These are phyloP conservation scores for Plasmodium gonderi DNA, from an alignment of 169 alveolate species.

Conservation along the genomic window DNA sequence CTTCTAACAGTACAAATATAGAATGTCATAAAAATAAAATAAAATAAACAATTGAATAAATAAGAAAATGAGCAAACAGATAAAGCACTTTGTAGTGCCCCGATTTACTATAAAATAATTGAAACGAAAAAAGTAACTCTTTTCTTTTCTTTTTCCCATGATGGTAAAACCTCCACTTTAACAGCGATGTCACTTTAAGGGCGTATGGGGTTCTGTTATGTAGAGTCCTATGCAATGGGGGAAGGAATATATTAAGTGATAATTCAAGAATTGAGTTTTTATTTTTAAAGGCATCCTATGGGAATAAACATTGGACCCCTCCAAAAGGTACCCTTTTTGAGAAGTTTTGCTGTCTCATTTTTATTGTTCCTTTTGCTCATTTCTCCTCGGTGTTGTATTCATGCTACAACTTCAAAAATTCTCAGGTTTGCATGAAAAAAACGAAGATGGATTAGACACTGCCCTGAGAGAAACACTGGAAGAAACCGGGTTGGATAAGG, in stretches of 20 bases:
- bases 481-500: conserved; percentile 79
- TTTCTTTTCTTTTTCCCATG: neutral
- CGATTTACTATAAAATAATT: neutral
- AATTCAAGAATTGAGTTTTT: conserved; percentile 70
- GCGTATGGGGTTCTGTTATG: conserved; percentile 53
- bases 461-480: conserved; percentile 84
- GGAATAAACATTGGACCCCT: conserved; percentile 85
- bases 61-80: neutral
- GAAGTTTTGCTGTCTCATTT: neutral
- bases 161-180: neutral
- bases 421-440: conserved; percentile 81
- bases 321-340: conserved; percentile 78
- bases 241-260: neutral
- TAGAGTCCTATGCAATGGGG: neutral
- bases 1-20: neutral
- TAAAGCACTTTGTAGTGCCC: neutral
- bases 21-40: neutral
- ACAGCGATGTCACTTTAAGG: conserved; percentile 2
- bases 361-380: neutral
- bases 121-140: neutral
- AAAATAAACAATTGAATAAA: too few relatives aligned
- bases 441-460: conserved; percentile 76
- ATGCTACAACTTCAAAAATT: neutral
- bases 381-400: neutral
- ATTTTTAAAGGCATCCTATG: conserved; percentile 81